A percentile compares a stretch with the other conserved stretches of the same genome.
Conservation (phyloP, 1,139 yeast genomes). For the Candida sp. region DNA sequence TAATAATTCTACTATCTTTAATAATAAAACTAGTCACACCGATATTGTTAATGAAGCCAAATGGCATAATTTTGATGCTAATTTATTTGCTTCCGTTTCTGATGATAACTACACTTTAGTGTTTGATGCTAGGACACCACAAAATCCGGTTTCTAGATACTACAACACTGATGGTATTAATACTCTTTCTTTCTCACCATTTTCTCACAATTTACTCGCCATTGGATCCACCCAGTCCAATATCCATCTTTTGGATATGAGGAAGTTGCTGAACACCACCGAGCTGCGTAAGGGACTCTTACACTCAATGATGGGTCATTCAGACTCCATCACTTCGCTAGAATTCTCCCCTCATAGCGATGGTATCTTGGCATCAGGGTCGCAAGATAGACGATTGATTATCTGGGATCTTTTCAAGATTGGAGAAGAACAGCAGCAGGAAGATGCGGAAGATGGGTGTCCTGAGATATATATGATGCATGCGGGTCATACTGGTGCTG, state of each 20-base stretch:
- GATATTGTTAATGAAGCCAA: conserved; percentile 73
- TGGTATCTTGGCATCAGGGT: conserved; percentile 70
- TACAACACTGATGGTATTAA: conserved; percentile 47
- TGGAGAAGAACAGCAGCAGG: conserved; percentile 79
- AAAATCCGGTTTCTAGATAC: conserved; percentile 23
- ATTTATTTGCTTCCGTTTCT: conserved; percentile 64
- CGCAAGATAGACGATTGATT: conserved; percentile 68
- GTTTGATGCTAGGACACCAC: conserved; percentile 37
- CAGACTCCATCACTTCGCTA: conserved; percentile 61
- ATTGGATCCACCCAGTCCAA: conserved; percentile 71
- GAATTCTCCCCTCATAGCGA: conserved; percentile 73
- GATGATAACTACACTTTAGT: conserved; percentile 53
- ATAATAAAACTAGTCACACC: conserved; percentile 24
- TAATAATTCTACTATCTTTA: conserved; percentile 4
- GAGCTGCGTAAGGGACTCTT: conserved; percentile 26
- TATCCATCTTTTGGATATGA: conserved; percentile 56
- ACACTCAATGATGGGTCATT: conserved; percentile 78
- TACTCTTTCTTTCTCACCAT: conserved; percentile 62
- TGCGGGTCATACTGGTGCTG: conserved; percentile 79
- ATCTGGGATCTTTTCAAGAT: conserved; percentile 72
- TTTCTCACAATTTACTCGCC: conserved; percentile 56
- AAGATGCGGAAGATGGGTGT: conserved; percentile 76
- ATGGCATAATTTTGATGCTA: conserved; percentile 55
- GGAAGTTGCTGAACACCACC: conserved; percentile 36
- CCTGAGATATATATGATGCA: conserved; percentile 85